Evolutionary conservation across 495 filamentous ascomycete species (phyloP), one percentile per base, ranked within the genome.

Genomic region (Tuber magnatum): DNA sequence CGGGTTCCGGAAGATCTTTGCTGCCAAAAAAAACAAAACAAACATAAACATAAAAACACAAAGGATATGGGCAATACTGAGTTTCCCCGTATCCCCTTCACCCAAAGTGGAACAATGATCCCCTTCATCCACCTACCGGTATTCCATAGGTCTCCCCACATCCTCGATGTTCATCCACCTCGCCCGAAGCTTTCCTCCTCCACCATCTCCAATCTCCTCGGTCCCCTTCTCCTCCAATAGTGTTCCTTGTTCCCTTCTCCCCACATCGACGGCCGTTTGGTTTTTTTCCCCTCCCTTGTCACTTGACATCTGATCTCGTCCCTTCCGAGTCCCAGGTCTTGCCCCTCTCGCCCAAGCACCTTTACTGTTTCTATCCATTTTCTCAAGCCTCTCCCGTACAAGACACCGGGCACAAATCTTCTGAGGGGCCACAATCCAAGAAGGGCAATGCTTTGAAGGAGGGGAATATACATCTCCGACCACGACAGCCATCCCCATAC

Each of bases 11-110:
- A 74, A 71, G 73, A 74, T 72, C 69, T 76, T 48, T 68, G 48
- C 68, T 32, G 44, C 73, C 77, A 79, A 78, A 74, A 78, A 79
- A 75, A 79, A 79, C 72, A 79, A 76, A 75, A 79, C 72, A 79
- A 79, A 79, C 77, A 79, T 72, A 79, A 79, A 79, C 77, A 79
- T 76, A 76, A 75, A 28, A 78, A 69, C 77, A 61, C 70, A 65
- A 35, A 18, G 32, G 32, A 65, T 28, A 18, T 65, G 28, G 56
- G 56, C 12, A 65, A 65, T 28, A 32, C 56, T 65, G 56, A 3
- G 28, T 20, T 61, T 20, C 56, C n/a, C 56, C 28, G 32, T 65
- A 35, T 28, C 56, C 56, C 56, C 75, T 69, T 39, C 70, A 51
- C 76, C 77, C 44, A 39, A 78, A 75, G 76, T 32, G 77, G 76